phyloP scores from a whole-genome alignment of 1,284 basidiomycete species.

The Somion occarium region DNA sequence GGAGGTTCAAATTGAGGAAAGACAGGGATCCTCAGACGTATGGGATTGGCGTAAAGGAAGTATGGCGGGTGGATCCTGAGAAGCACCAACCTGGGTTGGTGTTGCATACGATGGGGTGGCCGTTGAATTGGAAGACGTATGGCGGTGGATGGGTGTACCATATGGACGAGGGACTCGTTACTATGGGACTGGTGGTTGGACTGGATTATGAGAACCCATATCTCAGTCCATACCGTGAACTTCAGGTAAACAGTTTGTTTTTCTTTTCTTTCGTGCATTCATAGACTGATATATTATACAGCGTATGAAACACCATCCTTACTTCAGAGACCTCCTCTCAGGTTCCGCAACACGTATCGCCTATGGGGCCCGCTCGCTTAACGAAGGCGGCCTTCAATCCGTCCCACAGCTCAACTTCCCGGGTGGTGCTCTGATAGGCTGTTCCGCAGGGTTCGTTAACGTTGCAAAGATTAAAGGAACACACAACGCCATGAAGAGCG shows the following conservation, averaged over 20 bases:
- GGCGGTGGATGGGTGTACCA: conserved; percentile 96
- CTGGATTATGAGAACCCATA: conserved; percentile 96
- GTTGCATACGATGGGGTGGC: conserved; percentile 94
- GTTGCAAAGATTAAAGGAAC: conserved; percentile 99
- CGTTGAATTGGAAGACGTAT: conserved; percentile 82
- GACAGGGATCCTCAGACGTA: conserved; percentile 94
- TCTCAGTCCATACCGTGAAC: conserved; percentile 87
- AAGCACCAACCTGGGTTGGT: conserved; percentile 84
- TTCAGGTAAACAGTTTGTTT: conserved; percentile 56
- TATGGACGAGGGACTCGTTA: conserved; percentile 91
- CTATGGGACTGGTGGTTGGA: conserved; percentile 89
- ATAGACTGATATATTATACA: too few relatives aligned
- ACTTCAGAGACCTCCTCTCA: conserved; percentile 79
- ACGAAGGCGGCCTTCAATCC: conserved; percentile 94
- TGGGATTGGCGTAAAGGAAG: conserved; percentile 95
- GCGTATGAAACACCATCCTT: conserved; percentile 98
- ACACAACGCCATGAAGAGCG: conserved; percentile 99
- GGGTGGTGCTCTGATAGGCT: conserved; percentile 93
- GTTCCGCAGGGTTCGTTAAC: conserved; percentile 95
- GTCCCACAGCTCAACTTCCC: conserved; percentile 93
- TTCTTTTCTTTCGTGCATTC: too few relatives aligned
- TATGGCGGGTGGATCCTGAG: conserved; percentile 85
- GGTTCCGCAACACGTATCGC: conserved; percentile 75
- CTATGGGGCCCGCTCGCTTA: conserved; percentile 89
- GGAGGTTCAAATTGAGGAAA: conserved; percentile 72